A percentile compares a stretch with the other conserved stretches of the same genome.
Conservation (phyloP, 2,329 filamentous ascomycete species). For the Exophiala lecanii-corni region DNA sequence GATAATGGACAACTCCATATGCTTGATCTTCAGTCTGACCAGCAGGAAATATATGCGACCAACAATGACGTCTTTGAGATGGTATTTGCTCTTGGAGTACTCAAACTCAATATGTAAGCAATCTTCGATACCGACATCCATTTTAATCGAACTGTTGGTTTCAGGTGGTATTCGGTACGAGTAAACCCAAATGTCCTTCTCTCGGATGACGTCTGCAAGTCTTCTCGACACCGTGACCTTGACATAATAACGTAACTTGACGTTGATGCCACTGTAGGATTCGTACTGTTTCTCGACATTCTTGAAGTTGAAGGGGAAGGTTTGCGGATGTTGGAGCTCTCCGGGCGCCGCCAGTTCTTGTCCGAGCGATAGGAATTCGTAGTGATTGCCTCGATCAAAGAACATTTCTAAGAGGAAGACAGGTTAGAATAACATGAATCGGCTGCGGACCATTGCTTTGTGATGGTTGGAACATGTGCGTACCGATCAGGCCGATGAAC, state of each 20-base stretch:
- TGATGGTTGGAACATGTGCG: no score
- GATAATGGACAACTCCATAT: constrained; percentile 99
- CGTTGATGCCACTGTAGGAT: constrained; percentile 99
- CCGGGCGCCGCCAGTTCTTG: constrained; percentile 95
- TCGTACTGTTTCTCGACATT: constrained; percentile 99
- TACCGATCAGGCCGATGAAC: constrained; percentile 97
- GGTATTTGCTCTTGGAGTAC: constrained; percentile 98
- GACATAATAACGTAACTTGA: constrained; percentile 97
- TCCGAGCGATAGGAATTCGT: constrained; percentile 95
- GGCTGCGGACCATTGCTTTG: no score
- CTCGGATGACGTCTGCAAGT: constrained; percentile 96
- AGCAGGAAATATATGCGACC: constrained; percentile 97
- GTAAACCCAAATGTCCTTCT: constrained; percentile 99
- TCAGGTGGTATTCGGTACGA: constrained; percentile 96
- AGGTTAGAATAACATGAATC: no score
- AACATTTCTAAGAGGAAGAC: constrained; percentile 85
- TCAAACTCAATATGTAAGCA: constrained; percentile 99
- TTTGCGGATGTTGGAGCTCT: constrained; percentile 97
- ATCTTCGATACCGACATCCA: constrained; percentile 99
- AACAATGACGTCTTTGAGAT: constrained; percentile 98
- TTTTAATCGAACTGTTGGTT: constrained; percentile 98
- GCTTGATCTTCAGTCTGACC: constrained; percentile 97
- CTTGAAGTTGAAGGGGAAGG: constrained; percentile 99
- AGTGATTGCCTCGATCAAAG: constrained; percentile 98
- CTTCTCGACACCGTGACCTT: constrained; percentile 92